Conservation (phyloP, 331 rosid genomes). For the Prunus yedoensis region DNA sequence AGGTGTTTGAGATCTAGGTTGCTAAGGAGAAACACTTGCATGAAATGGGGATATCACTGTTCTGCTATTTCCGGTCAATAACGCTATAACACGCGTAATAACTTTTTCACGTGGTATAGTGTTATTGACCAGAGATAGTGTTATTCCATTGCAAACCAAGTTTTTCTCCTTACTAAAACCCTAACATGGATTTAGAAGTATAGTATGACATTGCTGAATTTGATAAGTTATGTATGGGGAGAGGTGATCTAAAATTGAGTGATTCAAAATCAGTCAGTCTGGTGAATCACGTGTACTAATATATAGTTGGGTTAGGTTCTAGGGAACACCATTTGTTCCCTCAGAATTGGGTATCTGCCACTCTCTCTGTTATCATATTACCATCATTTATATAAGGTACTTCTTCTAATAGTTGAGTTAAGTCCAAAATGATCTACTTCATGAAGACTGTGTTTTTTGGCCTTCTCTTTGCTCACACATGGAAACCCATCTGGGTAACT, state of each 20-base stretch:
- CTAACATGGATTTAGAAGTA: not conserved
- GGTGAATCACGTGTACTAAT: slow-evolving; percentile 8
- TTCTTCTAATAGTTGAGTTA: not conserved
- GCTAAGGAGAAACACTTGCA: too few species aligned
- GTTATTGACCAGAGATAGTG: too few species aligned
- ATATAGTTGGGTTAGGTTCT: not conserved
- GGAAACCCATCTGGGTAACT: not conserved
- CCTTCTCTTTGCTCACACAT: not conserved
- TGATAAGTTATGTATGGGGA: too few species aligned
- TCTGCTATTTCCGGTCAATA: too few species aligned
- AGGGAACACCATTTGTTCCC: slow-evolving; percentile 8
- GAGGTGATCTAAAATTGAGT: slow-evolving; percentile 1
- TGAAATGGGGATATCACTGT: too few species aligned
- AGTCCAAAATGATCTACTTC: too few species aligned
- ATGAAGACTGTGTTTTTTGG: not conserved
- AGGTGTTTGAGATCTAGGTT: not conserved
- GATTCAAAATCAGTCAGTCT: slow-evolving; percentile 2
- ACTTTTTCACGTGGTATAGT: too few species aligned
- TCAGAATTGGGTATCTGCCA: slow-evolving; percentile 7
- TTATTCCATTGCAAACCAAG: too few species aligned
- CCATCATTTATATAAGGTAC: not conserved
- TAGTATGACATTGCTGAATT: not conserved
- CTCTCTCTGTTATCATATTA: not conserved
- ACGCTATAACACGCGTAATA: too few species aligned
- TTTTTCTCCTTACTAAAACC: not conserved